A percentile compares a stretch with the other conserved stretches of the same genome.
Evolutionary conservation across 768 basidiomycete genomes (phyloP).

Genomic region (Suillus paluster): DNA sequence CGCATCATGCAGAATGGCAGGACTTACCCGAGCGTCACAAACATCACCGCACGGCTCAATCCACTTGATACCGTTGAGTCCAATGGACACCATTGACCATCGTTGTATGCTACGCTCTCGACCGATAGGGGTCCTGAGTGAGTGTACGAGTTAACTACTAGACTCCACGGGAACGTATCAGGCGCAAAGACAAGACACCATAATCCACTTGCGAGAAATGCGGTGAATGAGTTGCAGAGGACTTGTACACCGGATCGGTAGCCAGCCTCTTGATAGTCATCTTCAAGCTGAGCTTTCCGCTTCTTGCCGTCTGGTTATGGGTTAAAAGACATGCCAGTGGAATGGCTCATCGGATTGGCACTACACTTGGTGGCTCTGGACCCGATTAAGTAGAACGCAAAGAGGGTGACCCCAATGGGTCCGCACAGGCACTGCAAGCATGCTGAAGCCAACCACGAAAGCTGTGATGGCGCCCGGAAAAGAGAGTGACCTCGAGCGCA

Average conservation of each 20-base stretch:
- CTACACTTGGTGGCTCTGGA: slow-evolving; percentile 85
- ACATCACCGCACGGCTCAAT: slow-evolving; percentile 65
- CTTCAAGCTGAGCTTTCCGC: slow-evolving; percentile 76
- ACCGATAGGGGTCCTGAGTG: slow-evolving; percentile 25
- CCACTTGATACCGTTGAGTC: slow-evolving; percentile 47
- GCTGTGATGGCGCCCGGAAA: slow-evolving; percentile 78
- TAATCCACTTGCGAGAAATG: slow-evolving; percentile 55
- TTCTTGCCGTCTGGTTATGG: slow-evolving; percentile 64
- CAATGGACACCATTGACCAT: slow-evolving; percentile 64
- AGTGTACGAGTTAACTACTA: slow-evolving; percentile 15
- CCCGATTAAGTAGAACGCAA: slow-evolving; percentile 80
- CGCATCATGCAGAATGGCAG: slow-evolving; percentile 4
- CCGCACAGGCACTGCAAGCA: slow-evolving; percentile 68
- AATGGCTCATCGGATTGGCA: slow-evolving; percentile 6
- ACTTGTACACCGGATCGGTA: slow-evolving; percentile 84
- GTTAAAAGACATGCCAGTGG: neutral
- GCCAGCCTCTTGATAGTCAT: slow-evolving; percentile 75
- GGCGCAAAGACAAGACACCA: slow-evolving; percentile 70
- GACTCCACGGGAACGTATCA: slow-evolving; percentile 43
- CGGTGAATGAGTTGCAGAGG: slow-evolving; percentile 76
- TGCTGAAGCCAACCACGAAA: slow-evolving; percentile 72
- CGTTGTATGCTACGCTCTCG: neutral
- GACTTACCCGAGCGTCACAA: slow-evolving; percentile 67
- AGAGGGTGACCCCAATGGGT: slow-evolving; percentile 68
- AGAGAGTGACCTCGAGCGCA: slow-evolving; percentile 75